phyloP scores from a whole-genome alignment of 257 asterid genomes.

The Henckelia pumila region DNA sequence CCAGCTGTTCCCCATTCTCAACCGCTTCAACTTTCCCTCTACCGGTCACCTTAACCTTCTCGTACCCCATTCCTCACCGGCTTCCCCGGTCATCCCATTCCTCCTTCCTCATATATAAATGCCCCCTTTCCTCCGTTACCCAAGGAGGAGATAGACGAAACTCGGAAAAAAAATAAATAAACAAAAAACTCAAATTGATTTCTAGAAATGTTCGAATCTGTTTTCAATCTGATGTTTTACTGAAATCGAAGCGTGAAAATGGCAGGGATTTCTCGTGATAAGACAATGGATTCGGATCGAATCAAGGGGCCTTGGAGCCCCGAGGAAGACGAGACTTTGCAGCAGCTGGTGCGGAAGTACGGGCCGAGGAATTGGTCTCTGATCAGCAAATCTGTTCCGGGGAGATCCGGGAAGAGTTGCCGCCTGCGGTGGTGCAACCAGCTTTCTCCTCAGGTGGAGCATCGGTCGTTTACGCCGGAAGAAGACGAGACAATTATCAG shows the following conservation, averaged over 20 bases:
- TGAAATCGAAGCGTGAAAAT: constrained; percentile 1
- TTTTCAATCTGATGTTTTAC: background rate
- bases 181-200: background rate
- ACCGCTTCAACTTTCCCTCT: constrained; percentile 38
- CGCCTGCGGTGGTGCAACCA: constrained; percentile 96
- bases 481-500: constrained; percentile 78
- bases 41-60: constrained; percentile 64
- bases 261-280: constrained; percentile 20
- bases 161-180: background rate
- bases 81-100: constrained; percentile 14
- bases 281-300: constrained; percentile 66
- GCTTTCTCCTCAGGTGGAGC: constrained; percentile 92
- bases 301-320: constrained; percentile 98
- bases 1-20: constrained; percentile 84
- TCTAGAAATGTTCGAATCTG: background rate
- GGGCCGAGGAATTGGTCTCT: constrained; percentile 95
- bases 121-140: constrained; percentile 4
- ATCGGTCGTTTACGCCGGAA: constrained; percentile 74
- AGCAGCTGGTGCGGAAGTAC: constrained; percentile 69
- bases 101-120: constrained; percentile 26
- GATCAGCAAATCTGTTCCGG: constrained; percentile 77
- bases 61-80: constrained; percentile 19
- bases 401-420: constrained; percentile 90
- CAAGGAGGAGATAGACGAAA: background rate
- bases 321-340: constrained; percentile 72